Evolutionary conservation across 192 early-diverging fungal species (phyloP).

Genomic region (Chytriomyces hyalinus): DNA sequence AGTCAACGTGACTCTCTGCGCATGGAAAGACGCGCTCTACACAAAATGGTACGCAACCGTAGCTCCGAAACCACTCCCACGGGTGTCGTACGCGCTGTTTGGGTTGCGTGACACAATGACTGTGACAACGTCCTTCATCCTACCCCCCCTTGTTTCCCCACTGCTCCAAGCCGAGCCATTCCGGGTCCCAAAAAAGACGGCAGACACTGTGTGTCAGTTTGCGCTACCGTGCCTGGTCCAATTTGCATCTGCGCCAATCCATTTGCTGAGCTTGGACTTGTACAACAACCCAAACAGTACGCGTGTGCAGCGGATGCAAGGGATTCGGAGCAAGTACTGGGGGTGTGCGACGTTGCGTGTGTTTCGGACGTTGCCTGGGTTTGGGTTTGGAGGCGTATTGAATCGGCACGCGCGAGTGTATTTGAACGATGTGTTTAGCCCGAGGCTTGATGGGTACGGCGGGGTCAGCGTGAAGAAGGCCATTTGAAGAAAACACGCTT

Average conservation of each 20-base stretch:
- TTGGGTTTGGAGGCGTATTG: slow-evolving; percentile 48
- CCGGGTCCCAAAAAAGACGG: slow-evolving; percentile 1
- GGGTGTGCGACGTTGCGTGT: slow-evolving; percentile 41
- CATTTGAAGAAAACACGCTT: too few relatives aligned
- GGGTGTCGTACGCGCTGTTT: slow-evolving; percentile 38
- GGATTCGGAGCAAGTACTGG: slow-evolving; percentile 39
- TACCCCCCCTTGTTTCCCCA: slow-evolving; percentile 35
- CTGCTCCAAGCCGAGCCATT: slow-evolving; percentile 14
- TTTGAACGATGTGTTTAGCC: slow-evolving; percentile 3
- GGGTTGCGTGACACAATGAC: slow-evolving; percentile 47
- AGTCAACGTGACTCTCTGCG: slow-evolving; percentile 49
- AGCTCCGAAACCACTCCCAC: slow-evolving; percentile 39
- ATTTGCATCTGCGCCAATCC: slow-evolving; percentile 46
- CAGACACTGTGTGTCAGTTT: slow-evolving; percentile 41
- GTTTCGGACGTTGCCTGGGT: slow-evolving; percentile 45
- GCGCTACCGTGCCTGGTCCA: slow-evolving; percentile 51
- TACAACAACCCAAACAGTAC: slow-evolving; percentile 43
- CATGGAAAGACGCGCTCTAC: slow-evolving; percentile 51
- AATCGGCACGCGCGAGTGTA: slow-evolving; percentile 28
- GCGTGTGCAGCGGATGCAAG: not conserved
- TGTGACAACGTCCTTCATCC: slow-evolving; percentile 49
- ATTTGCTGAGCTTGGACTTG: slow-evolving; percentile 52
- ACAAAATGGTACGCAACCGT: slow-evolving; percentile 35
- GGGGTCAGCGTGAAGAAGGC: too few relatives aligned
- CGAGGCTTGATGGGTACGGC: too few relatives aligned